Conservation (phyloP, 495 filamentous ascomycete genomes). For the Penicillium verhagenii region DNA sequence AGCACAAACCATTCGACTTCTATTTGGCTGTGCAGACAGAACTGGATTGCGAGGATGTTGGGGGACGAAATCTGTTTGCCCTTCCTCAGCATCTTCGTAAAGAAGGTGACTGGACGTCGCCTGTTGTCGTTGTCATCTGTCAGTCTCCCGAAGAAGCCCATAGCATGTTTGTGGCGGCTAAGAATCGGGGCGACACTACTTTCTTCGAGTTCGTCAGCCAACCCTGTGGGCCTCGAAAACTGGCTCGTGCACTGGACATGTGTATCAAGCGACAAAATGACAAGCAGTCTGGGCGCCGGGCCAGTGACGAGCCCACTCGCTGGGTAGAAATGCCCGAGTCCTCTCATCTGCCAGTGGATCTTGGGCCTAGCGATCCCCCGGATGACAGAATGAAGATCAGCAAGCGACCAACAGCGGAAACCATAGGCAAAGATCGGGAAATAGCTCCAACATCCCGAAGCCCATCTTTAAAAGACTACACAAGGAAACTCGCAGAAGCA, state of each 20-base stretch:
- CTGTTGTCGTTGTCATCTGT: constrained; percentile 32
- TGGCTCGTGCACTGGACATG: constrained; percentile 22
- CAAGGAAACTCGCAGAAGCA: not conserved
- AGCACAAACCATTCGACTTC: not conserved
- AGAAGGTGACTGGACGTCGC: constrained; percentile 1
- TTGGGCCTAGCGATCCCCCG: not conserved
- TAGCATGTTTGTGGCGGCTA: constrained; percentile 21
- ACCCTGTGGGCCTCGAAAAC: constrained; percentile 32
- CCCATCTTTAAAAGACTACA: not conserved
- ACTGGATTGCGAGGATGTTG: constrained; percentile 4
- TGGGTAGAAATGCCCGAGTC: constrained; percentile 26
- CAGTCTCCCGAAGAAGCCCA: constrained; percentile 30
- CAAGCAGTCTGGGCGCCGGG: not conserved
- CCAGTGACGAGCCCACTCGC: constrained; percentile 17
- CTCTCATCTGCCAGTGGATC: not conserved
- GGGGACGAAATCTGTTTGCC: constrained; percentile 14
- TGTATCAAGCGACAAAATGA: constrained; percentile 25
- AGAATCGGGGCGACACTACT: constrained; percentile 6
- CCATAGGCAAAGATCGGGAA: not conserved
- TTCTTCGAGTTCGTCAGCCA: constrained; percentile 33
- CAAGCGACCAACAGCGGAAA: not conserved
- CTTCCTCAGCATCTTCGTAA: constrained; percentile 12
- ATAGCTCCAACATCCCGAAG: not conserved
- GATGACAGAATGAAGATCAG: constrained; percentile 1
- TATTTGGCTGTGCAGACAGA: constrained; percentile 5